Percentiles rank a stretch among this genome's conserved stretches.
Evolutionary conservation across 1,139 yeast species (phyloP).

Genomic region (Hyphopichia burtonii): DNA sequence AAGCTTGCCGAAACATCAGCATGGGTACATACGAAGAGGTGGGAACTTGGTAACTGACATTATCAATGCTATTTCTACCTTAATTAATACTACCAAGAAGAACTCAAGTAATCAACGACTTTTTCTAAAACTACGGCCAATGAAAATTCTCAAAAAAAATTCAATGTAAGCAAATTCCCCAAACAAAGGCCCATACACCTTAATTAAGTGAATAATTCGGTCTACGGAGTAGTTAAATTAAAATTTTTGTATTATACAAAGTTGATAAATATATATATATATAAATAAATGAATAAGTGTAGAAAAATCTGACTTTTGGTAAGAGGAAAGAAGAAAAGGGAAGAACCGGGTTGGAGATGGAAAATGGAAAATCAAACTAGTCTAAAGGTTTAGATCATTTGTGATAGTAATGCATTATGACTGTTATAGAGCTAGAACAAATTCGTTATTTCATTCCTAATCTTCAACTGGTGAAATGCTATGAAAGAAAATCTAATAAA

Average conservation of each 20-base stretch:
- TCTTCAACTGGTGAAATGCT: no score
- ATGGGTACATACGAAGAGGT: constrained; percentile 49
- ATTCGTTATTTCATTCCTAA: no score
- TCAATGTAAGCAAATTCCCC: background rate
- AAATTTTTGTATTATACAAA: background rate
- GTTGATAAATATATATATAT: background rate
- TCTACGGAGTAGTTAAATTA: background rate
- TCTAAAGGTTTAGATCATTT: background rate
- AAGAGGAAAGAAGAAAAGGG: background rate
- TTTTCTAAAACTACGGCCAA: constrained; percentile 2
- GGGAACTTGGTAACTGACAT: constrained; percentile 52
- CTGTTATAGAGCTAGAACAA: no score
- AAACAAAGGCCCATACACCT: no score
- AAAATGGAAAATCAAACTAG: background rate
- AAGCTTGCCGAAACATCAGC: no score
- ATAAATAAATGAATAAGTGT: background rate
- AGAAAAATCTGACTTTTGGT: background rate
- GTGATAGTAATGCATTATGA: no score
- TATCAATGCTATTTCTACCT: background rate
- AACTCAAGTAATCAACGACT: no score
- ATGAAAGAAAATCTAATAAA: no score
- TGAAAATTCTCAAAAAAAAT: constrained; percentile 2
- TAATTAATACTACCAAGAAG: no score
- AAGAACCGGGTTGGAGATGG: background rate
- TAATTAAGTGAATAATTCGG: no score